These are phyloP conservation scores for Gardenia jasminoides DNA, from an alignment of 257 asterid species.

Conservation along the genomic window DNA sequence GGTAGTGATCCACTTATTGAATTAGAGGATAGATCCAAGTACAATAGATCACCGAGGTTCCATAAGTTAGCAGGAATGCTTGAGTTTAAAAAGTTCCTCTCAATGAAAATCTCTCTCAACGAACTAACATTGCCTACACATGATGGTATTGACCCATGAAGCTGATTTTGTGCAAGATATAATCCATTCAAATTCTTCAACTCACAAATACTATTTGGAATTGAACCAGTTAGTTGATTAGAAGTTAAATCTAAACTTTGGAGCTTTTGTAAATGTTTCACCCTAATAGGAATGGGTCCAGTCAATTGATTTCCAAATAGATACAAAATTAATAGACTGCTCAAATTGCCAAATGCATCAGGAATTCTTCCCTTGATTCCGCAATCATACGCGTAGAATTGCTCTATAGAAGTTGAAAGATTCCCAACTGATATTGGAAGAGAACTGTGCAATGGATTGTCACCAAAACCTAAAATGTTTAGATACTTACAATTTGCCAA, in stretches of 20 bases:
- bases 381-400: background rate
- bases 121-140: constrained; percentile 36
- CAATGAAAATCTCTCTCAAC: constrained; percentile 23
- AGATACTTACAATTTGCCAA: background rate
- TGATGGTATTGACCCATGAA: constrained; percentile 28
- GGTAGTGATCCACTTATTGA: constrained; percentile 27
- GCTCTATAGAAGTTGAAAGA: constrained; percentile 19
- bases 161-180: constrained; percentile 18
- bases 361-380: constrained; percentile 26
- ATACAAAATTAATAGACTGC: constrained; percentile 16
- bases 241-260: constrained; percentile 14
- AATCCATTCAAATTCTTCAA: constrained; percentile 15
- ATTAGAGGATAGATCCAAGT: constrained; percentile 35
- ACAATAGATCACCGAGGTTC: constrained; percentile 27
- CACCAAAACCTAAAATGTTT: background rate
- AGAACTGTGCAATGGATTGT: constrained; percentile 20
- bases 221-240: constrained; percentile 22
- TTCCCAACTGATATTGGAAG: constrained; percentile 33
- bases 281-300: constrained; percentile 23
- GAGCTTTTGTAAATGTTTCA: constrained; percentile 17
- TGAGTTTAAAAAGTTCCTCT: constrained; percentile 25
- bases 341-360: constrained; percentile 29
- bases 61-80: constrained; percentile 28
- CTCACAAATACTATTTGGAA: constrained; percentile 25
- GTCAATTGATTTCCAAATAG: constrained; percentile 24